A percentile compares a stretch with the other conserved stretches of the same genome.
Evolutionary conservation across 371 early-diverging fungal species (phyloP).

Genomic region (Syncephalastrum sp.): DNA sequence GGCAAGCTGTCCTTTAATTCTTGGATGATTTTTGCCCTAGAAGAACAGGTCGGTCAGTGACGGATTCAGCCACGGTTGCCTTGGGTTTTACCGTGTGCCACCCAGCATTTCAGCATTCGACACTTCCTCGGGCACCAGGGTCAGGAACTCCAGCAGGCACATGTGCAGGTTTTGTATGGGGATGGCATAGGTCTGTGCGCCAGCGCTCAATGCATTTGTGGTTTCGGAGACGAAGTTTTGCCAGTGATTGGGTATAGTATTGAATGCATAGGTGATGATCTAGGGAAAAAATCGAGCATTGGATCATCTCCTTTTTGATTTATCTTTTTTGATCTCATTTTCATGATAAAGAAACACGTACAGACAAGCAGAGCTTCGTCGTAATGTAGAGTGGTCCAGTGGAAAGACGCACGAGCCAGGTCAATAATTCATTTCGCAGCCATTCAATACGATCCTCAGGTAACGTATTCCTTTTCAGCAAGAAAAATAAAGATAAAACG

Average conservation of each 20-base stretch:
- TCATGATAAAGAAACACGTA: slow-evolving; percentile 26
- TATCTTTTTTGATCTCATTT: background rate
- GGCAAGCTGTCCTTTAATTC: slow-evolving; percentile 50
- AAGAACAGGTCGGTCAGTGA: slow-evolving; percentile 1
- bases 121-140: slow-evolving; percentile 79
- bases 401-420: slow-evolving; percentile 59
- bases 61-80: background rate
- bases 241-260: slow-evolving; percentile 65
- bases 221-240: slow-evolving; percentile 55
- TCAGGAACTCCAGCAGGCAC: slow-evolving; percentile 70
- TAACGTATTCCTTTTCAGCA: slow-evolving; percentile 52
- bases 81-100: slow-evolving; percentile 38
- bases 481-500: background rate
- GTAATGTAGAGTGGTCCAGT: slow-evolving; percentile 66
- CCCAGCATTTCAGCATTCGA: slow-evolving; percentile 57
- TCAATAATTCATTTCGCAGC: slow-evolving; percentile 62
- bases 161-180: slow-evolving; percentile 32
- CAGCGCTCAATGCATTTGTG: slow-evolving; percentile 46
- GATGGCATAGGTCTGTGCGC: slow-evolving; percentile 31
- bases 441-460: slow-evolving; percentile 60
- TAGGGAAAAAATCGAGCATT: slow-evolving; percentile 14
- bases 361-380: slow-evolving; percentile 75
- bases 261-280: slow-evolving; percentile 69
- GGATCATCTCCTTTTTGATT: background rate
- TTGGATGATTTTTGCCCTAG: slow-evolving; percentile 41